Base-by-base conservation (phyloP, 148 eudicot species). In the Linanthus parryae region DNA sequence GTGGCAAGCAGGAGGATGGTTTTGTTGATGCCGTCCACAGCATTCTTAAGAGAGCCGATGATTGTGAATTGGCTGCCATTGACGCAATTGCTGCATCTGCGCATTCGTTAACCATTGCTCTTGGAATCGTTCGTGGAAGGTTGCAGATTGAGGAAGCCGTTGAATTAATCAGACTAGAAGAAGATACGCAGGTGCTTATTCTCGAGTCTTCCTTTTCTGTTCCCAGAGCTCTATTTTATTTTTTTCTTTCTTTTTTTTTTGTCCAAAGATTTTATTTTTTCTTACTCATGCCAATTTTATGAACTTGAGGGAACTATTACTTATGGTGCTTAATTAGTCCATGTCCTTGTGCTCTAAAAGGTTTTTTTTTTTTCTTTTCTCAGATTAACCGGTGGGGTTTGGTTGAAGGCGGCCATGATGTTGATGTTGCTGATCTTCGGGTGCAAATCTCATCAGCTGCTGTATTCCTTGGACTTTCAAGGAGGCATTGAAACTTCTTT, bases 321-420 rank as follows among this genome's bases (percentile, higher is more conserved):
- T n/a, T n/a, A n/a, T n/a, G n/a, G n/a, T n/a, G n/a, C n/a, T n/a
- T n/a, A n/a, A n/a, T n/a, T n/a, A n/a, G n/a, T n/a, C n/a, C n/a
- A n/a, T n/a, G n/a, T n/a, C n/a, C 8, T 47, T 47, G 18, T 18
- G 28, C 34, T 27, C 15, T 26, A 11, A 25, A 25, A 25, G 9
- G 8, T 27, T 26, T 5, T 26, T 36, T 31, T 29, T 15, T 21
- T 17, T 49, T 30, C 14, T 2, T 12, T 16, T 31, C 67, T 48
- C 77, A 85, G 92, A 83, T 91, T 48, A 92, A 83, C 56, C 69
- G 65, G 43, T 86, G 95, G 95, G 97, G 97, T 73, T 75, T 91
- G 44, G 97, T 91, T 56, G 97, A 91, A 78, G 97, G 97, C 29
- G 97, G 97, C 55, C 97, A 91, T 70, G 97, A 91, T 66, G 44